Percentiles rank a stretch among this genome's conserved stretches.
These are phyloP conservation scores for Postia placenta DNA, from an alignment of 768 basidiomycete species.

Conservation along the genomic window DNA sequence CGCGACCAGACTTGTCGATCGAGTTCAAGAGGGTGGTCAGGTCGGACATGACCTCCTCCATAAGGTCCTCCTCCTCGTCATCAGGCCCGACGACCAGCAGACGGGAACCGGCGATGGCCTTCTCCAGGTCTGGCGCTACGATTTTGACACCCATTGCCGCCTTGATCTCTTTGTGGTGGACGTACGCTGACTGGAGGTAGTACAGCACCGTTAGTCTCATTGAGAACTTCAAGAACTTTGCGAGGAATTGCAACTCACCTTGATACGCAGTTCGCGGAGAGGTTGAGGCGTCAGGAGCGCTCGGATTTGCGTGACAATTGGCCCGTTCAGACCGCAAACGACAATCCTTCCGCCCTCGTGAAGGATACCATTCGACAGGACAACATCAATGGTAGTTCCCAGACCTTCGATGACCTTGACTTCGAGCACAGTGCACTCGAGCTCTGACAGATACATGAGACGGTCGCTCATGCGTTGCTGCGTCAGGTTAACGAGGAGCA, in stretches of 20 bases:
- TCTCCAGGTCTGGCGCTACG: slow-evolving; percentile 90
- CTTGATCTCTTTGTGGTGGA: slow-evolving; percentile 96
- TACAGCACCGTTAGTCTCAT: background rate
- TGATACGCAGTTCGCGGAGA: slow-evolving; percentile 89
- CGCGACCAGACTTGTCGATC: slow-evolving; percentile 92
- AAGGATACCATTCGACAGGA: slow-evolving; percentile 90
- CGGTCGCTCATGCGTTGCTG: slow-evolving; percentile 97
- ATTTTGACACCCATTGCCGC: slow-evolving; percentile 97
- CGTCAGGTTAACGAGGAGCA: slow-evolving; percentile 94
- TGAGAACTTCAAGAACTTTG: no score
- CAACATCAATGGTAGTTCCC: slow-evolving; percentile 96
- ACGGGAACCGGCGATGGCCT: slow-evolving; percentile 95
- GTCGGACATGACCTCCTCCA: slow-evolving; percentile 96
- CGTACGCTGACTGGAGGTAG: slow-evolving; percentile 75
- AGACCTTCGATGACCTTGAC: slow-evolving; percentile 98
- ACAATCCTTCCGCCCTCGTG: slow-evolving; percentile 92
- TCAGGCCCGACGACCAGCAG: slow-evolving; percentile 90
- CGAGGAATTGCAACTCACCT: slow-evolving; percentile 43
- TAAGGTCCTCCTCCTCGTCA: slow-evolving; percentile 92
- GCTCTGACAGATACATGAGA: slow-evolving; percentile 95
- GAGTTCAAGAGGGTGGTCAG: slow-evolving; percentile 81
- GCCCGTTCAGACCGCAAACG: slow-evolving; percentile 93
- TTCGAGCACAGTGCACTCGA: slow-evolving; percentile 97
- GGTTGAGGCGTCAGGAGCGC: slow-evolving; percentile 96
- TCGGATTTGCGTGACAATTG: slow-evolving; percentile 91